phyloP scores from a whole-genome alignment of 371 early-diverging fungal genomes.

The Zychaea mexicana region DNA sequence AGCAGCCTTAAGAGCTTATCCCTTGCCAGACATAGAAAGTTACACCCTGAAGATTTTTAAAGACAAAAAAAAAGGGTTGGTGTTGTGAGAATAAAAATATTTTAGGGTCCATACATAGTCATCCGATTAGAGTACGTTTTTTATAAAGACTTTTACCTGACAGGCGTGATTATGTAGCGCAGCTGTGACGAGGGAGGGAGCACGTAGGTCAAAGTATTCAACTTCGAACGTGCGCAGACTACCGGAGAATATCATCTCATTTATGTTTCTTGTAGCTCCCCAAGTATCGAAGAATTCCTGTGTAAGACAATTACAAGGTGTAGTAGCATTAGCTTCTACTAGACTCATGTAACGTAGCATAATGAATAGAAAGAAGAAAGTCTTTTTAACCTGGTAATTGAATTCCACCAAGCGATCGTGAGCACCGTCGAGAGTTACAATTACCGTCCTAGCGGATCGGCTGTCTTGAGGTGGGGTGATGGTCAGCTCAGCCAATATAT shows the following conservation, averaged over 20 bases:
- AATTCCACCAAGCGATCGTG: background rate
- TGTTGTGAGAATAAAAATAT: background rate
- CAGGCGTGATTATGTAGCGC: conserved; percentile 7
- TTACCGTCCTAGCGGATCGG: background rate
- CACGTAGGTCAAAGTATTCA: conserved; percentile 13
- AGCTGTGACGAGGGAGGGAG: background rate
- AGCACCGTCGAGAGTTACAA: conserved; percentile 3
- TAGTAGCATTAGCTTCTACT: too few relatives aligned
- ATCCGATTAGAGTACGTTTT: background rate
- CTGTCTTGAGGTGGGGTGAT: background rate
- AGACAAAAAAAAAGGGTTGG: background rate
- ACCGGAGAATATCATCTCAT: background rate
- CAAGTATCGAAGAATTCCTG: conserved; percentile 10
- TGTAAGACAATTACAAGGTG: background rate
- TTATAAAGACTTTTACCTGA: conserved; percentile 1
- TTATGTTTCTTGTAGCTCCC: conserved; percentile 1
- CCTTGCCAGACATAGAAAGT: background rate
- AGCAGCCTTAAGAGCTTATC: too few relatives aligned
- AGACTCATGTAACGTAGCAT: too few relatives aligned
- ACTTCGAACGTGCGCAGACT: conserved; percentile 5
- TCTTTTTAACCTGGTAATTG: conserved; percentile 12
- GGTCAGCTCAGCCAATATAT: background rate
- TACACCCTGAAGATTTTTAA: background rate
- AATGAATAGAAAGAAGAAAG: too few relatives aligned
- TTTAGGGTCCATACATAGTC: background rate